Evolutionary conservation across 306 rosid species (phyloP).

Genomic region (Aeschynomene evenia): DNA sequence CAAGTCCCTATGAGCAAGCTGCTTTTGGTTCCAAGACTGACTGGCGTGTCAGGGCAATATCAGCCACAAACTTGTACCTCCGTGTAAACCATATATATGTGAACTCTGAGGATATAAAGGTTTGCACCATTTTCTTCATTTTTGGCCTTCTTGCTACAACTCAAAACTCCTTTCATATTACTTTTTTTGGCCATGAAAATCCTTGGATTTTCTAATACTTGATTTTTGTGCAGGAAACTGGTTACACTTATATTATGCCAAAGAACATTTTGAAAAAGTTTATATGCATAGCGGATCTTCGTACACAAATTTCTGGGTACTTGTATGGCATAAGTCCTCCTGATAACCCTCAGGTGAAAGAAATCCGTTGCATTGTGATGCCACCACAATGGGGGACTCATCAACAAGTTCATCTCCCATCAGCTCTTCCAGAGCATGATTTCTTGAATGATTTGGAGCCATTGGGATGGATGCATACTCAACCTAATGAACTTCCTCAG

Average conservation of each 20-base stretch:
- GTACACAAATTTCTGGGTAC: constrained; percentile 94
- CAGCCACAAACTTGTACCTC: constrained; percentile 92
- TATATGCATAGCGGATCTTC: constrained; percentile 95
- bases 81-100: constrained; percentile 98
- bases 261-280: constrained; percentile 96
- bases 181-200: too few relatives aligned
- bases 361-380: constrained; percentile 95
- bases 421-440: constrained; percentile 96
- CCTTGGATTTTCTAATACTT: constrained; percentile 31
- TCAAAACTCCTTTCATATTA: neutral
- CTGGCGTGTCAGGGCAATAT: constrained; percentile 99
- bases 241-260: constrained; percentile 98
- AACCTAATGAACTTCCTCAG: constrained; percentile 99
- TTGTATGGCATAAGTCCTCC: constrained; percentile 97
- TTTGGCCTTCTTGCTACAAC: neutral
- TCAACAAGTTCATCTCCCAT: constrained; percentile 95
- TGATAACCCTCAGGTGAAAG: constrained; percentile 98
- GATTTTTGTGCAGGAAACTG: constrained; percentile 81
- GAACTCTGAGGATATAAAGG: constrained; percentile 98
- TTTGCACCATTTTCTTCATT: constrained; percentile 19
- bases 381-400: constrained; percentile 99
- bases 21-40: constrained; percentile 96
- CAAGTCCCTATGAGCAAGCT: constrained; percentile 96
- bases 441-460: constrained; percentile 96
- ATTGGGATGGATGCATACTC: constrained; percentile 99